Evolutionary conservation across 2,329 filamentous ascomycete genomes (phyloP).

Genomic region (Aspergillus fructus): DNA sequence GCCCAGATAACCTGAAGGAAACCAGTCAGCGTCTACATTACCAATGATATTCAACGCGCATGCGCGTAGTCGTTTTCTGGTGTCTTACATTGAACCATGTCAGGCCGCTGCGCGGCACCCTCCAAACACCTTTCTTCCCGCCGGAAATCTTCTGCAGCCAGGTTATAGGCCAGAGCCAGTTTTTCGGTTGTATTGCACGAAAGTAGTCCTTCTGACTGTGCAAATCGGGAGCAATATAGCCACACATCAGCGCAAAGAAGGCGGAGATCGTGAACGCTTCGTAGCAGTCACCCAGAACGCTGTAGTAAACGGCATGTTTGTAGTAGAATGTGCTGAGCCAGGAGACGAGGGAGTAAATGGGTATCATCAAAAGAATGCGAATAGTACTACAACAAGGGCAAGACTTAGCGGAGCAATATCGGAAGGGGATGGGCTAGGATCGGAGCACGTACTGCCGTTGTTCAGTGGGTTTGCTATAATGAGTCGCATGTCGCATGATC

Average conservation of each 20-base stretch:
- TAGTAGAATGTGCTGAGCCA: constrained; percentile 75
- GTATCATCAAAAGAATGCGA: constrained; percentile 84
- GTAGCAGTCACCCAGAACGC: constrained; percentile 80
- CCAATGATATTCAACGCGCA: background rate
- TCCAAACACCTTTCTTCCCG: constrained; percentile 66
- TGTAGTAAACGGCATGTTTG: constrained; percentile 75
- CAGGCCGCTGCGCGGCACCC: constrained; percentile 74
- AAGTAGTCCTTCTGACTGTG: constrained; percentile 84
- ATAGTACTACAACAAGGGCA: constrained; percentile 61
- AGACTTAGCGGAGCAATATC: constrained; percentile 1
- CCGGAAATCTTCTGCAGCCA: constrained; percentile 71
- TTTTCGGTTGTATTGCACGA: constrained; percentile 63
- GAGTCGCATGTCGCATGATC: constrained; percentile 58
- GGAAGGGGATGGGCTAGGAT: background rate
- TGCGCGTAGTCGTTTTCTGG: background rate
- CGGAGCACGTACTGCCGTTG: constrained; percentile 54
- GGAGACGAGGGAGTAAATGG: constrained; percentile 73
- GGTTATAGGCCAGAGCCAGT: constrained; percentile 73
- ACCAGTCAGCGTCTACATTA: background rate
- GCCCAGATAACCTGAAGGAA: constrained; percentile 59
- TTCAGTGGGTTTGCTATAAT: constrained; percentile 60
- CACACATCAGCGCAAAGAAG: constrained; percentile 80
- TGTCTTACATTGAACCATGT: constrained; percentile 77
- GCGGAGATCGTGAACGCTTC: constrained; percentile 85
- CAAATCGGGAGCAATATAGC: constrained; percentile 74